Evolutionary conservation across 1,284 basidiomycete genomes (phyloP).

Genomic region (Ganoderma boninense): DNA sequence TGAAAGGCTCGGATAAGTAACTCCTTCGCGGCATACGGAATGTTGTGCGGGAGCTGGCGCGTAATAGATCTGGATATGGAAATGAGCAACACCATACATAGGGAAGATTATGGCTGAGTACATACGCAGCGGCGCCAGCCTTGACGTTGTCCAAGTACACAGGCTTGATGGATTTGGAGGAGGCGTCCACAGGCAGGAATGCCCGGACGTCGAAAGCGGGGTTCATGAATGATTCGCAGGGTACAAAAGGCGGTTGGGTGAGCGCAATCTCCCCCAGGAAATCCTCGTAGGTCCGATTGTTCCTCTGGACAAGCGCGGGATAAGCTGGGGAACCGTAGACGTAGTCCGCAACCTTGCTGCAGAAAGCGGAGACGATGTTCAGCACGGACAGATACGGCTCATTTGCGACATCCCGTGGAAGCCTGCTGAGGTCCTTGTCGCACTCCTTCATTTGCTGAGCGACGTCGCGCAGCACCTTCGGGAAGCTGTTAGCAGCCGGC

Average conservation of each 20-base stretch:
- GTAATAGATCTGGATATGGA: no score
- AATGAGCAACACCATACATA: no score
- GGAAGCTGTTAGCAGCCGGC: constrained; percentile 46
- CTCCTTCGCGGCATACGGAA: constrained; percentile 58
- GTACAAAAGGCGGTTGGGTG: constrained; percentile 50
- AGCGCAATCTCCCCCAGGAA: constrained; percentile 17
- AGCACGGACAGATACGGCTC: constrained; percentile 58
- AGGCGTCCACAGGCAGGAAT: no score
- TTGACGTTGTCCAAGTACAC: no score
- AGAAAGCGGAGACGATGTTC: constrained; percentile 55
- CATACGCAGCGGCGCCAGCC: no score
- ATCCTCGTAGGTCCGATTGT: constrained; percentile 12
- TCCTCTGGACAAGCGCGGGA: constrained; percentile 24
- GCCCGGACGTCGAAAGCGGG: neutral
- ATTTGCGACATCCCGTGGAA: constrained; percentile 50
- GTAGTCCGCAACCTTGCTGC: constrained; percentile 44
- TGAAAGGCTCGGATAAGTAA: constrained; percentile 51
- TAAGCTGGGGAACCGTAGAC: constrained; percentile 44
- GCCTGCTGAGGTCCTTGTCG: constrained; percentile 43
- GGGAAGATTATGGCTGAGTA: no score
- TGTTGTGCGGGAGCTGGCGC: no score
- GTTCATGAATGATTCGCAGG: constrained; percentile 16
- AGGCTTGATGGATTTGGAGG: no score
- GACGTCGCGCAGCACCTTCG: constrained; percentile 47
- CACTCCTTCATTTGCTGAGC: constrained; percentile 47